Evolutionary conservation across 495 filamentous ascomycete genomes (phyloP).

Genomic region (Talaromyces thailandensis): DNA sequence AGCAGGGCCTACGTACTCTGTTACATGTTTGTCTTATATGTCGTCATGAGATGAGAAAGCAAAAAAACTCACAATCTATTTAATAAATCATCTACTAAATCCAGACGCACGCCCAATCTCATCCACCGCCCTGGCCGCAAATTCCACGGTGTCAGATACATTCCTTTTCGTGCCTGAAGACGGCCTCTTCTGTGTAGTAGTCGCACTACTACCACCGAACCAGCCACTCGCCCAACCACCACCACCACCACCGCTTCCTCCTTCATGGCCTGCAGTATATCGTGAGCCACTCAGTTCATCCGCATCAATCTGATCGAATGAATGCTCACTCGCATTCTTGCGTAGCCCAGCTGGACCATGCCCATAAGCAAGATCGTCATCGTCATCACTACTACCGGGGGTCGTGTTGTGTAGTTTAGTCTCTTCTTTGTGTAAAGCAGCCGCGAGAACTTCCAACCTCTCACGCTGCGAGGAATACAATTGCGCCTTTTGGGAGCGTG

Average conservation of each 20-base stretch:
- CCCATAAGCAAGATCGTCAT: slow-evolving; percentile 36
- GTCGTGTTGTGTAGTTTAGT: slow-evolving; percentile 26
- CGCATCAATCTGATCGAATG: slow-evolving; percentile 77
- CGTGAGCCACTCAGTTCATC: slow-evolving; percentile 40
- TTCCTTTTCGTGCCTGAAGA: neutral
- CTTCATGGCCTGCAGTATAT: slow-evolving; percentile 12
- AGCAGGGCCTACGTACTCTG: too few relatives aligned
- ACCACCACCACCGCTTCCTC: slow-evolving; percentile 4
- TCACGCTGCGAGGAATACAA: slow-evolving; percentile 70
- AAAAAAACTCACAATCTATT: neutral
- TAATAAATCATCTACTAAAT: slow-evolving; percentile 4
- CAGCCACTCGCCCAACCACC: slow-evolving; percentile 26
- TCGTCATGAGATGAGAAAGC: too few relatives aligned
- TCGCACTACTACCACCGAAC: slow-evolving; percentile 25
- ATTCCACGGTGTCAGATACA: slow-evolving; percentile 17
- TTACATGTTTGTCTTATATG: too few relatives aligned
- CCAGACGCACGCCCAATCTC: slow-evolving; percentile 12
- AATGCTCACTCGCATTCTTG: slow-evolving; percentile 66
- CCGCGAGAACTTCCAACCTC: slow-evolving; percentile 57
- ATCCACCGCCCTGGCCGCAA: slow-evolving; percentile 22
- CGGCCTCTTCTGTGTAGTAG: slow-evolving; percentile 3
- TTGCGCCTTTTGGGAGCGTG: slow-evolving; percentile 50
- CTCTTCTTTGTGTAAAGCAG: slow-evolving; percentile 68
- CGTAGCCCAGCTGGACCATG: slow-evolving; percentile 37
- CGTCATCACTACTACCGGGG: slow-evolving; percentile 20